A percentile compares a stretch with the other conserved stretches of the same genome.
Conservation (phyloP, 306 rosid genomes). For the Vigna nakashimae region DNA sequence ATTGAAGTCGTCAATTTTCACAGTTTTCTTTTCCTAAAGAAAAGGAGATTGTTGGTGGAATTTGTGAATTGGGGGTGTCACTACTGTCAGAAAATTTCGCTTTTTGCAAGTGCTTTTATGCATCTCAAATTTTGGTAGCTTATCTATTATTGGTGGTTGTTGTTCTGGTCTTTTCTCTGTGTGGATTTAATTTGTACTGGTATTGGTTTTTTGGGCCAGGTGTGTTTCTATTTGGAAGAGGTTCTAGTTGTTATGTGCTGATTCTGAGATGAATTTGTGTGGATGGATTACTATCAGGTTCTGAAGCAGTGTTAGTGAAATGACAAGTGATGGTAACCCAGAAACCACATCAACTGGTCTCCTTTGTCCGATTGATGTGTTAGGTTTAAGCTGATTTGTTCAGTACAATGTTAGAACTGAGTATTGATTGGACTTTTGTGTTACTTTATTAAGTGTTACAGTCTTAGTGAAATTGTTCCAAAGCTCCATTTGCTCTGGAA, state of each 20-base stretch:
- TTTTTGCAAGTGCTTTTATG: constrained; percentile 1
- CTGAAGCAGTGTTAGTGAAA: constrained; percentile 31
- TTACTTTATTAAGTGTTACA: constrained; percentile 14
- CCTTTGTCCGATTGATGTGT: constrained; percentile 31
- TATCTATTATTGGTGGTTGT: constrained; percentile 17
- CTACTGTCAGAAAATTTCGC: constrained; percentile 8
- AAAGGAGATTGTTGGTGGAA: background rate
- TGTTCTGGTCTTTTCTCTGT: background rate
- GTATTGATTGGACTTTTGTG: constrained; percentile 10
- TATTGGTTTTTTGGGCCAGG: constrained; percentile 25
- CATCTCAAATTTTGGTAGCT: constrained; percentile 22
- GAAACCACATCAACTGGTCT: constrained; percentile 16
- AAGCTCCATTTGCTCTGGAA: constrained; percentile 35
- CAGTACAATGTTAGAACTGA: background rate
- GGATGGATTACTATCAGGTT: constrained; percentile 24
- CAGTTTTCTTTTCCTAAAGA: background rate
- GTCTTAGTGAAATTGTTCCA: background rate
- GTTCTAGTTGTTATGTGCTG: constrained; percentile 24
- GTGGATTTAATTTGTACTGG: background rate
- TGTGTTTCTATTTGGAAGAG: constrained; percentile 2
- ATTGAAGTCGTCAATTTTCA: background rate
- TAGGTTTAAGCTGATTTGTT: constrained; percentile 31
- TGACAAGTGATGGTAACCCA: constrained; percentile 15
- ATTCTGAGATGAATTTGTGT: constrained; percentile 22
- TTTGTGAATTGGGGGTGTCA: constrained; percentile 13